A percentile compares a stretch with the other conserved stretches of the same genome.
These are phyloP conservation scores for Fusarium torreyae DNA, from an alignment of 2,329 filamentous ascomycete genomes.

Conservation along the genomic window DNA sequence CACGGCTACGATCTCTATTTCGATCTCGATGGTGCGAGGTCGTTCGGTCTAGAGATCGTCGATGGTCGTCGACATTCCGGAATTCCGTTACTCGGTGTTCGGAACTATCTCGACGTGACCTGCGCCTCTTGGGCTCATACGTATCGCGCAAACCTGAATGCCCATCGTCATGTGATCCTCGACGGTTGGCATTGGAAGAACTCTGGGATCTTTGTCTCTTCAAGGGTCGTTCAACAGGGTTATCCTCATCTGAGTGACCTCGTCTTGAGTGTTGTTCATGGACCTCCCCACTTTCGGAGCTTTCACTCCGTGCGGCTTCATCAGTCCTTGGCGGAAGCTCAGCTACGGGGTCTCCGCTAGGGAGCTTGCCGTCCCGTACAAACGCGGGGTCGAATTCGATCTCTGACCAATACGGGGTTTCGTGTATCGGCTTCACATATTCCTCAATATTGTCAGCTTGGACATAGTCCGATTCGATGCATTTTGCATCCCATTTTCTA, in stretches of 20 bases:
- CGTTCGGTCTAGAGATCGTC: slow-evolving; percentile 35
- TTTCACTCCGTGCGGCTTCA: slow-evolving; percentile 26
- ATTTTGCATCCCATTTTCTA: slow-evolving; percentile 60
- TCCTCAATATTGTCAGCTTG: slow-evolving; percentile 60
- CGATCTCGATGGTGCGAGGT: slow-evolving; percentile 32
- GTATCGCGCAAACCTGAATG: slow-evolving; percentile 19
- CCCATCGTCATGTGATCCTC: slow-evolving; percentile 19
- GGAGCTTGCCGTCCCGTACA: slow-evolving; percentile 45
- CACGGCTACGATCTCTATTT: slow-evolving; percentile 19
- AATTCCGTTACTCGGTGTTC: slow-evolving; percentile 22
- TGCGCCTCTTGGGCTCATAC: slow-evolving; percentile 27
- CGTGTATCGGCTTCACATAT: slow-evolving; percentile 60
- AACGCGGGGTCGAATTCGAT: slow-evolving; percentile 63
- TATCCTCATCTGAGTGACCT: slow-evolving; percentile 28
- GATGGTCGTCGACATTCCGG: slow-evolving; percentile 27
- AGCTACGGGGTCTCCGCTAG: slow-evolving; percentile 43
- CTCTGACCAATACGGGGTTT: slow-evolving; percentile 58
- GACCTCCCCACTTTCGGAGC: slow-evolving; percentile 39
- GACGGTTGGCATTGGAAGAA: slow-evolving; percentile 15
- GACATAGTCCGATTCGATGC: slow-evolving; percentile 62
- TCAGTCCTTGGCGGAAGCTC: slow-evolving; percentile 17
- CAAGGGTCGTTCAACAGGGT: slow-evolving; percentile 30
- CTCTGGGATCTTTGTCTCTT: slow-evolving; percentile 45
- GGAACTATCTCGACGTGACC: slow-evolving; percentile 33
- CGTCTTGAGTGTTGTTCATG: slow-evolving; percentile 35